These are phyloP conservation scores for Ceratobasidium sp. DNA, from an alignment of 1,284 basidiomycete species.

Conservation along the genomic window DNA sequence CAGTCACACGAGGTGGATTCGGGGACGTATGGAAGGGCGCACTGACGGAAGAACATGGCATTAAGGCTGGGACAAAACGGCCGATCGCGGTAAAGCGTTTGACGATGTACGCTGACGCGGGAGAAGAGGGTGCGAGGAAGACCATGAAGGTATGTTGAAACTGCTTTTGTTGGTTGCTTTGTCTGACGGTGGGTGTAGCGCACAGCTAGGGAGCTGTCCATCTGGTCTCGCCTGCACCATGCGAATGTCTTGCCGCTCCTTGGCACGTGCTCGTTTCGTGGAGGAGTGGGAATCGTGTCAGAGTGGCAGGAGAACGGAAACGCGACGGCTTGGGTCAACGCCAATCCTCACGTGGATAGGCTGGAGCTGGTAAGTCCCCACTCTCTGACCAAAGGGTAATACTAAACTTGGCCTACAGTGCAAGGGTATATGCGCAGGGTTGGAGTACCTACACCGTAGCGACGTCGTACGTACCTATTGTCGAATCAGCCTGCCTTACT, in stretches of 20 bases:
- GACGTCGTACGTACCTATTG: not conserved
- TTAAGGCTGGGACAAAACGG: not conserved
- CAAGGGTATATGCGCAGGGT: constrained; percentile 27
- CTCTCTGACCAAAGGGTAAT: not conserved
- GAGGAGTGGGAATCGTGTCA: constrained; percentile 21
- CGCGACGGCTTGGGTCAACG: constrained; percentile 6
- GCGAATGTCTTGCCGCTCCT: constrained; percentile 17
- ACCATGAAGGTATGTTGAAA: not conserved
- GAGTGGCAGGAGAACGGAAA: constrained; percentile 21
- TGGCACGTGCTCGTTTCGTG: constrained; percentile 12
- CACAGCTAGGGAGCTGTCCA: constrained; percentile 6
- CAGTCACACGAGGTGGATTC: constrained; percentile 18
- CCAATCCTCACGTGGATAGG: constrained; percentile 1
- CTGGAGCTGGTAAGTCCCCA: constrained; percentile 13
- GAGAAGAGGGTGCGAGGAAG: constrained; percentile 7
- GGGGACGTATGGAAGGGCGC: constrained; percentile 29
- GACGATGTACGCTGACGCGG: constrained; percentile 7
- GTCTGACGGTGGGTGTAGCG: not conserved
- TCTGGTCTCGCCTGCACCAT: constrained; percentile 18
- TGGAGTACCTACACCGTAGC: constrained; percentile 7
- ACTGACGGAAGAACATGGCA: not conserved
- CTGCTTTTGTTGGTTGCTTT: not conserved
- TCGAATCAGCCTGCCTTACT: not conserved
- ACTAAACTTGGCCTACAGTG: not conserved
- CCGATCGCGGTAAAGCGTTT: constrained; percentile 16